phyloP scores from a whole-genome alignment of 1,139 yeast genomes.

The Wickerhamiella infanticola region DNA sequence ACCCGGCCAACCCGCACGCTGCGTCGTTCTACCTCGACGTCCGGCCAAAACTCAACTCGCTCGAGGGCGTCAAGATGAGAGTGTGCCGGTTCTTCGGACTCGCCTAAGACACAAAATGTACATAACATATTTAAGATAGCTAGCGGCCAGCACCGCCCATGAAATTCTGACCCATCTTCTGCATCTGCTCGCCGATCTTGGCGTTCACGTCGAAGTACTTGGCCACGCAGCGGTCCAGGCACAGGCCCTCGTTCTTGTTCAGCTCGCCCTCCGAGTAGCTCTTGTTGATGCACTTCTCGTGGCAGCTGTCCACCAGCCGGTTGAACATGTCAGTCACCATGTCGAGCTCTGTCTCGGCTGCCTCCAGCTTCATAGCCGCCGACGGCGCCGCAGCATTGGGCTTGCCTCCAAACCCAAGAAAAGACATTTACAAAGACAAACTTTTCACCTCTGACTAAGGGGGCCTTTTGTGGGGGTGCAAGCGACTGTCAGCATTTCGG shows the following conservation, averaged over 20 bases:
- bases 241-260: constrained; percentile 70
- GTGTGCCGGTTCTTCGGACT: not conserved
- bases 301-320: constrained; percentile 69
- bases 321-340: constrained; percentile 97
- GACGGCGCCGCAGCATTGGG: constrained; percentile 17
- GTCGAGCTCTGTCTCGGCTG: constrained; percentile 84
- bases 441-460: not conserved
- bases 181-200: constrained; percentile 83
- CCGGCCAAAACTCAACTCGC: constrained; percentile 68
- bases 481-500: no score
- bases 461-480: not conserved
- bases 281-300: constrained; percentile 61
- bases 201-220: constrained; percentile 94
- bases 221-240: constrained; percentile 95
- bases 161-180: constrained; percentile 38
- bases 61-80: constrained; percentile 69
- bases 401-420: constrained; percentile 72
- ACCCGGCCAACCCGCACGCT: constrained; percentile 29
- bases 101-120: not conserved
- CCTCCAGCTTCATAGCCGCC: constrained; percentile 34
- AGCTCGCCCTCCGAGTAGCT: constrained; percentile 65
- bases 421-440: constrained; percentile 33
- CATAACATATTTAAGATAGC: not conserved
- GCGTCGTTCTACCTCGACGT: constrained; percentile 73
- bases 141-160: constrained; percentile 5